Evolutionary conservation across 1,284 basidiomycete genomes (phyloP).

Genomic region (Sporisorium reilianum): DNA sequence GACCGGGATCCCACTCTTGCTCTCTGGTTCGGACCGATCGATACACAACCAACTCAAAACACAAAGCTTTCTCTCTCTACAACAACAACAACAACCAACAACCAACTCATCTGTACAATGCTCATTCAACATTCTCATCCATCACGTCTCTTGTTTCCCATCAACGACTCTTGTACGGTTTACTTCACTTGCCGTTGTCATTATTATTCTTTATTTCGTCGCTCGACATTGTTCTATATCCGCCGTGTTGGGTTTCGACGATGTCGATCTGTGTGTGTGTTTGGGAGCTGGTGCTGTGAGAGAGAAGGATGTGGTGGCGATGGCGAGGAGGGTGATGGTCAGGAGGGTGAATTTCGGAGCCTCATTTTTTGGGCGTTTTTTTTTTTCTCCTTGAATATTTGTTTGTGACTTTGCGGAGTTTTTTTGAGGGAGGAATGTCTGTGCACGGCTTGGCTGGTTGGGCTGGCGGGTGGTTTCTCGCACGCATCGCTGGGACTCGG

Average conservation of each 20-base stretch:
- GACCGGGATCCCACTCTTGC: too few relatives aligned
- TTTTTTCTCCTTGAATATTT: too few relatives aligned
- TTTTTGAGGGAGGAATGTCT: too few relatives aligned
- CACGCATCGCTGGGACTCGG: too few relatives aligned
- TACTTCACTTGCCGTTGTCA: slow-evolving; percentile 5
- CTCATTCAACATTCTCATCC: slow-evolving; percentile 3
- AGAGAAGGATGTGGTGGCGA: too few relatives aligned
- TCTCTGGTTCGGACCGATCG: background rate
- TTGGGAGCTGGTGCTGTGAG: background rate
- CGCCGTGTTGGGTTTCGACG: background rate
- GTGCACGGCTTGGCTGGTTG: too few relatives aligned
- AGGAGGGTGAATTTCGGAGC: too few relatives aligned
- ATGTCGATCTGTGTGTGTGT: background rate
- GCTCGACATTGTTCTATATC: background rate
- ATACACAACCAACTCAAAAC: slow-evolving; percentile 1
- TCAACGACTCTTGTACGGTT: slow-evolving; percentile 2
- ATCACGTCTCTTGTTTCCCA: too few relatives aligned
- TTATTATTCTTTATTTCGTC: slow-evolving; percentile 3
- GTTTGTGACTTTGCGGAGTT: too few relatives aligned
- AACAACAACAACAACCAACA: background rate
- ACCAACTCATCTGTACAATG: slow-evolving; percentile 25
- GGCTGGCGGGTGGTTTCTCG: too few relatives aligned
- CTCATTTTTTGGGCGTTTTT: too few relatives aligned
- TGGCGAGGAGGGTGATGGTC: too few relatives aligned
- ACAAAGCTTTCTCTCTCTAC: background rate